phyloP scores from a whole-genome alignment of 2,329 filamentous ascomycete genomes.

The Penicillium occitanis region DNA sequence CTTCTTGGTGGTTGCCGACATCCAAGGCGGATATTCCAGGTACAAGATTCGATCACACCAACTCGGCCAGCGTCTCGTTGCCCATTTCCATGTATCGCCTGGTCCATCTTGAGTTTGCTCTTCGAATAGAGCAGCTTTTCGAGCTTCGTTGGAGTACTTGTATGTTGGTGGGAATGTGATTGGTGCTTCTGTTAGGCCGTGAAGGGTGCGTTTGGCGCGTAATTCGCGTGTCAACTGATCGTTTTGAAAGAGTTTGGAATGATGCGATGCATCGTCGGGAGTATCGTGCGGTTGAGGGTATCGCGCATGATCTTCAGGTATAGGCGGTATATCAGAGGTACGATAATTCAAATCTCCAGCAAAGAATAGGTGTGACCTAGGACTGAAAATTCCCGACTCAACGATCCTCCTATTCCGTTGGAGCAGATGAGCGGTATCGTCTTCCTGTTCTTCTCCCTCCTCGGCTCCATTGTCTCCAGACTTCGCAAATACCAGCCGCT shows the following conservation, averaged over 20 bases:
- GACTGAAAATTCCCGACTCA: slow-evolving; percentile 64
- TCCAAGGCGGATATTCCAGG: slow-evolving; percentile 61
- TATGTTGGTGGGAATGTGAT: slow-evolving; percentile 89
- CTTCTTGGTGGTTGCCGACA: slow-evolving; percentile 27
- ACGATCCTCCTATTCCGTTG: slow-evolving; percentile 25
- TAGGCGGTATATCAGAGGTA: slow-evolving; percentile 67
- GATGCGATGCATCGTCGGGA: slow-evolving; percentile 59
- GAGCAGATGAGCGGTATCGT: slow-evolving; percentile 37
- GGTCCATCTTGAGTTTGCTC: slow-evolving; percentile 27
- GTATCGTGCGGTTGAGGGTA: slow-evolving; percentile 64
- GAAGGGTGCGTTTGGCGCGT: slow-evolving; percentile 66
- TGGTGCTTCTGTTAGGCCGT: slow-evolving; percentile 72
- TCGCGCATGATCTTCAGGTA: slow-evolving; percentile 53
- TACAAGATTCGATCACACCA: slow-evolving; percentile 94
- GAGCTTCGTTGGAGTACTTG: slow-evolving; percentile 66
- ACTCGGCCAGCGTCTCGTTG: slow-evolving; percentile 78
- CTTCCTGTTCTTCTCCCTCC: slow-evolving; percentile 42
- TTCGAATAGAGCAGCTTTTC: slow-evolving; percentile 35
- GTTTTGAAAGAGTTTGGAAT: slow-evolving; percentile 63
- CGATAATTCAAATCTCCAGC: slow-evolving; percentile 95
- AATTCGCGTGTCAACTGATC: slow-evolving; percentile 81
- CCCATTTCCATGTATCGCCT: slow-evolving; percentile 66
- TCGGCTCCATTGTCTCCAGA: slow-evolving; percentile 26
- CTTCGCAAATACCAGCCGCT: slow-evolving; percentile 70
- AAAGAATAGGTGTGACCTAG: slow-evolving; percentile 76